Percentiles rank a stretch among this genome's conserved stretches.
Evolutionary conservation across 345 rosid species (phyloP).

Genomic region (Toxicodendron radicans): DNA sequence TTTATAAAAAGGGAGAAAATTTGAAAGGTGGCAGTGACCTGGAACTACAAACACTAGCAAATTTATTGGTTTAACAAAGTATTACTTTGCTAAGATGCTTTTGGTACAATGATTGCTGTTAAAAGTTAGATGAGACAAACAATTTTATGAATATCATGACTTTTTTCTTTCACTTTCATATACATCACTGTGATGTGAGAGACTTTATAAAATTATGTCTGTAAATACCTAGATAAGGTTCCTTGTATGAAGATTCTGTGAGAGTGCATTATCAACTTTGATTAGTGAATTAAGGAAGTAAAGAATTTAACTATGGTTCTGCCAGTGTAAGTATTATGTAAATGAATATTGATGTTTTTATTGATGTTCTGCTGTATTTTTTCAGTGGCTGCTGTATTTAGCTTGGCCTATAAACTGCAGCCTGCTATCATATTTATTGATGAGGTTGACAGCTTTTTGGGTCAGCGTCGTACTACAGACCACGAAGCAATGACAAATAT

Average conservation of each 20-base stretch:
- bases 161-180: not conserved
- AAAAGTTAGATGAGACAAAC: not conserved
- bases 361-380: conserved; percentile 15
- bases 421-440: conserved; percentile 97
- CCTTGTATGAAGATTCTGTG: too few relatives aligned
- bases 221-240: too few relatives aligned
- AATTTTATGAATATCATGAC: not conserved
- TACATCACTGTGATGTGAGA: too few relatives aligned
- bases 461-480: conserved; percentile 88
- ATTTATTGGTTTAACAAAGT: not conserved
- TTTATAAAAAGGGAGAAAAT: too few relatives aligned
- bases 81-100: not conserved
- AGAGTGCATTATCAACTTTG: too few relatives aligned
- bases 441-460: conserved; percentile 95
- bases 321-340: too few relatives aligned
- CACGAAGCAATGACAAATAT: conserved; percentile 89
- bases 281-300: too few relatives aligned
- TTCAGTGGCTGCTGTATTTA: conserved; percentile 95
- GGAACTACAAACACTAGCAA: not conserved
- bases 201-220: not conserved
- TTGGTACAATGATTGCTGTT: not conserved
- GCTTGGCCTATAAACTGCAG: conserved; percentile 92
- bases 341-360: too few relatives aligned
- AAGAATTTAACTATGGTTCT: too few relatives aligned
- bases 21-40: not conserved